Percentiles rank a stretch among this genome's conserved stretches.
Conservation (phyloP, 139 green algal genomes). For the Coelastrella sp. region DNA sequence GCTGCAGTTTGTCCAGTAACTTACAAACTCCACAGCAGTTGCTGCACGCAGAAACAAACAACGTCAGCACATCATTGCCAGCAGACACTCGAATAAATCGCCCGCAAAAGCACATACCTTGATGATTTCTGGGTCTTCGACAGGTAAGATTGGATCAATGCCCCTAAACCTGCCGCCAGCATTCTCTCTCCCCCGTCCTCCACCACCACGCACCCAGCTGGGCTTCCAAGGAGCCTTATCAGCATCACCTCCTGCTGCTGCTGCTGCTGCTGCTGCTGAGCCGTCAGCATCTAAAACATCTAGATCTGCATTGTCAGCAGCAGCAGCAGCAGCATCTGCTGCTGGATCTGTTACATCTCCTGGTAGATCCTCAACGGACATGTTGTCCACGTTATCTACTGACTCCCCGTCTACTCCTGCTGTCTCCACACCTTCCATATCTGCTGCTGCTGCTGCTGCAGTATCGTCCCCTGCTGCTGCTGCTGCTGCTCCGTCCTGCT, state of each 20-base stretch:
- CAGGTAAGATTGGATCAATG: constrained; percentile 66
- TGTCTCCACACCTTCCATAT: constrained; percentile 15
- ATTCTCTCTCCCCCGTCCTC: constrained; percentile 47
- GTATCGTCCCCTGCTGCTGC: background rate
- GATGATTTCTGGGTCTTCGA: constrained; percentile 59
- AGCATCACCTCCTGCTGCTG: background rate
- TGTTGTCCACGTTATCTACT: background rate
- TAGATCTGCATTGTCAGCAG: background rate
- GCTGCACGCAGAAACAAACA: background rate
- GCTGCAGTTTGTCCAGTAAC: too few species aligned
- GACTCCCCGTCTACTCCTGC: constrained; percentile 14
- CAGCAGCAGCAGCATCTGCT: background rate
- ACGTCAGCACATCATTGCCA: background rate
- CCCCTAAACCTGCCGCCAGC: constrained; percentile 45
- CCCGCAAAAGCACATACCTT: background rate
- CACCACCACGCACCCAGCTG: constrained; percentile 52
- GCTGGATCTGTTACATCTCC: background rate
- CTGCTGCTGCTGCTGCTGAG: background rate
- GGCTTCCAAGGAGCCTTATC: constrained; percentile 10
- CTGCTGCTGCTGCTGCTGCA: constrained; percentile 25
- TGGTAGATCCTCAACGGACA: background rate
- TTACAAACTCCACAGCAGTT: too few species aligned
- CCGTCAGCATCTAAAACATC: too few species aligned
- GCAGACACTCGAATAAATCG: too few species aligned
- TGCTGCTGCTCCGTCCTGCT: constrained; percentile 22